Conservation (phyloP, 306 rosid species). For the Carpinus viminea region DNA sequence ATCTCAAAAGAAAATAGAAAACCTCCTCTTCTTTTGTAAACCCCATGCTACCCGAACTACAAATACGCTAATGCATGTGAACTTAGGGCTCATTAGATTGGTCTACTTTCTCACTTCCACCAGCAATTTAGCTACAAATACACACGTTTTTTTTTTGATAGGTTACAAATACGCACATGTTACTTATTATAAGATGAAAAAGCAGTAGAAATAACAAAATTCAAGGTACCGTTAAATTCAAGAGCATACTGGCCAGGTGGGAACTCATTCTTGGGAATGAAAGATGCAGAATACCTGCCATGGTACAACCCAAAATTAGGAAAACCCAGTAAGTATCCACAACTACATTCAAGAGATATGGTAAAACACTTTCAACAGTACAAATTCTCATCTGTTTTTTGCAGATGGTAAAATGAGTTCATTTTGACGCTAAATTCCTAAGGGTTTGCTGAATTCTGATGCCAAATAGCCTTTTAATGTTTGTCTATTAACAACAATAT, state of each 20-base stretch:
- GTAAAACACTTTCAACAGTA: constrained; percentile 10
- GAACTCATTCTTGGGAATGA: constrained; percentile 72
- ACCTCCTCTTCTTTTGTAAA: background rate
- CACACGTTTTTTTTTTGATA: background rate
- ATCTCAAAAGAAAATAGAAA: background rate
- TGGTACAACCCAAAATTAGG: constrained; percentile 20
- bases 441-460: background rate
- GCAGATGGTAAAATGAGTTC: background rate
- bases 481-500: background rate
- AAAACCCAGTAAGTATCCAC: constrained; percentile 22
- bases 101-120: background rate
- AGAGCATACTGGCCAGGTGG: constrained; percentile 78
- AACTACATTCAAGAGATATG: constrained; percentile 11
- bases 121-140: constrained; percentile 23
- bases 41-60: background rate
- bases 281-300: constrained; percentile 74
- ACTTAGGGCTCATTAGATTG: background rate
- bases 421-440: constrained; percentile 10
- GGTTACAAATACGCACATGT: constrained; percentile 7
- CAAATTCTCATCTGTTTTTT: background rate
- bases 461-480: background rate
- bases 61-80: background rate
- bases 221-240: constrained; percentile 53
- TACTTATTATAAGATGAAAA: constrained; percentile 4
- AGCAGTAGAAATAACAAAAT: constrained; percentile 30